Conservation (phyloP, 768 basidiomycete genomes). For the Harrya chromipes region DNA sequence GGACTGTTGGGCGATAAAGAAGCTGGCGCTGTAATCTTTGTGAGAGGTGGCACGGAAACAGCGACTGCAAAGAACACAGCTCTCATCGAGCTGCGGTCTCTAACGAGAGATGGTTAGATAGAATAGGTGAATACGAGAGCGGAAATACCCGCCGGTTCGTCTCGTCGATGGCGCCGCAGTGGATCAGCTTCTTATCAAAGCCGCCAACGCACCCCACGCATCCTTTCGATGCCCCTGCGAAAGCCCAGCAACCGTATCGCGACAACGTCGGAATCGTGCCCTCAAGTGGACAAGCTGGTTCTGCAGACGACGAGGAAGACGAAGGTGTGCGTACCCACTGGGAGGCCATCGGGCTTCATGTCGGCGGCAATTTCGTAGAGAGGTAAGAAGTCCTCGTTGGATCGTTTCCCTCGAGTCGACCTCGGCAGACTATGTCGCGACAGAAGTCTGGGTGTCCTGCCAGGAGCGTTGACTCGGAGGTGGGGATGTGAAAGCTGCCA, state of each 20-base stretch:
- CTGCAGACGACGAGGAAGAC: slow-evolving; percentile 60
- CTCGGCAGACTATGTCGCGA: slow-evolving; percentile 69
- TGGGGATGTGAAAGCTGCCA: no score
- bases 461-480: no score
- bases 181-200: slow-evolving; percentile 86
- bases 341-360: slow-evolving; percentile 82
- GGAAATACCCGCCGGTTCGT: slow-evolving; percentile 57
- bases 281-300: slow-evolving; percentile 9
- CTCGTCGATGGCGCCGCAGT: slow-evolving; percentile 66
- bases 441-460: slow-evolving; percentile 23
- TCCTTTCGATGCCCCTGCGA: slow-evolving; percentile 55
- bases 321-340: slow-evolving; percentile 65
- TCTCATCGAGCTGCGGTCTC: no score
- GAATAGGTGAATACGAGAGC: no score
- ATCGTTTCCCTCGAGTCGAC: background rate
- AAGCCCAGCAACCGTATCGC: slow-evolving; percentile 27
- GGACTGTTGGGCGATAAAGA: background rate
- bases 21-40: no score
- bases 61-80: no score
- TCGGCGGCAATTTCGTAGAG: slow-evolving; percentile 85
- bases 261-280: slow-evolving; percentile 36
- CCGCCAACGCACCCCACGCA: slow-evolving; percentile 67
- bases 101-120: no score
- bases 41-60: no score
- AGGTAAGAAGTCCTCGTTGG: slow-evolving; percentile 44